Base-by-base conservation (phyloP, 495 filamentous ascomycete genomes). In the Beverwykella pulmonaria region DNA sequence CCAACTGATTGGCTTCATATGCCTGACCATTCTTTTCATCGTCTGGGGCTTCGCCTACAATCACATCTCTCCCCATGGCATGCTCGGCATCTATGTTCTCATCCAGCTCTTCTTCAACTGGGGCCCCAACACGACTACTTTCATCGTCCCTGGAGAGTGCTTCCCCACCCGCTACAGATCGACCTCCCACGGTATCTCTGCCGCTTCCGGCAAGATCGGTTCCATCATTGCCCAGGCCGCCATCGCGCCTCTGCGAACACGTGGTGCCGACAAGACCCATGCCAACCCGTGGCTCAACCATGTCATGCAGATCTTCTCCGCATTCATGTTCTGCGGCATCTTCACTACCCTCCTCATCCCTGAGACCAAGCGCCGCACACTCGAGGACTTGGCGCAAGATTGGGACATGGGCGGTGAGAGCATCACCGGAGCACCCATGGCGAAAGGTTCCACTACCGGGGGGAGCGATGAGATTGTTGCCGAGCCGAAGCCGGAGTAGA, bases 91-190 rank as follows among this genome's bases (percentile, higher is more conserved):
- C 53, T 76, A 76, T 56, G 70, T 76, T 22, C 56, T 76, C 30
- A 63, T 68, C 47, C 75, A 76, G 61, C 73, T 76, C 49, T 77
- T 77, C 75, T 77, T 74, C 65, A 77, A 73, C 71, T 81, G 64
- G 64, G 87, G 92, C 1, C 92, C 92, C 56, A 96, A 96, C 76
- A 82, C 90, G 1, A 96, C 90, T 22, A 96, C 92, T 32, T 96
- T 96, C 80, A 89, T 96, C 71, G 87, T 96, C 0, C 92, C 92
- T 10, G 92, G 91, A 22, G 92, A 97, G 74, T 89, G 86, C 70
- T 97, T 94, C 80, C 92, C 92, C 0, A 96, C 92, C 4, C 87
- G 92, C 47, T 94, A 93, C 73, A 84, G 92, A 2, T 89, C 87
- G 9, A 91, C 90, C 30, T 89, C 89, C 2, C 92, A 96, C 77